A percentile compares a stretch with the other conserved stretches of the same genome.
Evolutionary conservation across 2,329 filamentous ascomycete genomes (phyloP).

Genomic region (Fusarium torulosum): DNA sequence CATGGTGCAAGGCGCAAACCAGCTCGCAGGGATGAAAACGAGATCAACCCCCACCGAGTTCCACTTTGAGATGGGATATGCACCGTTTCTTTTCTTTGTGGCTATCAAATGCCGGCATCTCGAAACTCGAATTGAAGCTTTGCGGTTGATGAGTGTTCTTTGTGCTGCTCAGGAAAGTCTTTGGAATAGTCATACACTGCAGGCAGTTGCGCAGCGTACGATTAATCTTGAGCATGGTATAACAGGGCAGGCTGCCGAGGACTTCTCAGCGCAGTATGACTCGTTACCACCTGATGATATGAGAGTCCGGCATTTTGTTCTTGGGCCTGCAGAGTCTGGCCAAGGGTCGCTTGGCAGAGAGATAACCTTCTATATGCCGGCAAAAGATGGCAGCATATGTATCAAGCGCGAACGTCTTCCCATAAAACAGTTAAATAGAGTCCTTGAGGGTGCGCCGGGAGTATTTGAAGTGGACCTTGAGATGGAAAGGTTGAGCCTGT

Average conservation of each 20-base stretch:
- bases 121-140: constrained; percentile 11
- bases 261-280: not conserved
- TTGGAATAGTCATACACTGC: constrained; percentile 22
- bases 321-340: constrained; percentile 7
- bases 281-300: constrained; percentile 2
- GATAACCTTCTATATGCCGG: constrained; percentile 16
- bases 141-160: constrained; percentile 14
- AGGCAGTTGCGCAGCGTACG: constrained; percentile 20
- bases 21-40: not conserved
- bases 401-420: constrained; percentile 14
- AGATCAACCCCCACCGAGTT: constrained; percentile 2
- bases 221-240: constrained; percentile 24
- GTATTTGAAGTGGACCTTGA: constrained; percentile 16
- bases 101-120: constrained; percentile 26
- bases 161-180: constrained; percentile 30
- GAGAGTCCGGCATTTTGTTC: constrained; percentile 27
- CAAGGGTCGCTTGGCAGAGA: not conserved
- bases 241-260: not conserved
- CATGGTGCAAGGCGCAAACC: constrained; percentile 4
- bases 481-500: not conserved
- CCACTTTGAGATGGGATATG: constrained; percentile 28
- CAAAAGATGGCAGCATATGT: constrained; percentile 1
- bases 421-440: not conserved
- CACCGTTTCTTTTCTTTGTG: constrained; percentile 12
- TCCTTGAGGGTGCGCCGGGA: constrained; percentile 1